Evolutionary conservation across 768 basidiomycete genomes (phyloP), one percentile per base, ranked within the genome.

Genomic region (Pisolithus tinctorius): DNA sequence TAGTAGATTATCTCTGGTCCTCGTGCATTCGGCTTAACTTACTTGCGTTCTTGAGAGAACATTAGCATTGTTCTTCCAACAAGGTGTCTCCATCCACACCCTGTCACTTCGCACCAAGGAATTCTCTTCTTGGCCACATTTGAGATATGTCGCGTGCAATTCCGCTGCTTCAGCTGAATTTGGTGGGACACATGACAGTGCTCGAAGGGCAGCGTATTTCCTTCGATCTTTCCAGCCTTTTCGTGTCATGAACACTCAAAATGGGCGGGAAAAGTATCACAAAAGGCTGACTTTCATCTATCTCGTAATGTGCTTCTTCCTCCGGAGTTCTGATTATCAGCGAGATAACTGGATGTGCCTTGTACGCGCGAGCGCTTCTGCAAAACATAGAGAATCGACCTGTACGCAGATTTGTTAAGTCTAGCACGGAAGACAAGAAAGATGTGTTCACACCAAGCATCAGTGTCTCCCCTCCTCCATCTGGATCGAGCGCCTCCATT

Each of bases 81-180:
- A 74, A 72, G 0, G 88, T 89, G 52, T 88, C 83, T 0, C 79
- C 81, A 91, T 88, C 77, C 79, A 83, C 0, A 87, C 84, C 13
- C 76, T 73, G 51, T 84, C 77, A n/a, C 67, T 63, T 2, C 55
- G 49, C 23, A 50, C 23, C 25, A 31, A 50, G 14, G 48, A 57
- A 45, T 67, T 31, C 23, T 72, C 65, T 17, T 73, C 69, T 49
- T 76, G 74, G 6, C 78, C 81, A 44, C 83, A 75, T 49, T 74
- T 71, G 30, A 92, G 74, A 60, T 81, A 88, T 38, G 20, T 20
- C 20, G 20, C 20, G 20, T 20, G 20, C 20, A 20, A 20, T 20
- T 20, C 20, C 20, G 20, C 20, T 20, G 20, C 20, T 20, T 1
- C 20, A 20, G 2, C 20, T 20, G 20, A 20, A 20, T 20, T 2